phyloP scores from a whole-genome alignment of 1,284 basidiomycete species.

The Pseudozyma sp. region DNA sequence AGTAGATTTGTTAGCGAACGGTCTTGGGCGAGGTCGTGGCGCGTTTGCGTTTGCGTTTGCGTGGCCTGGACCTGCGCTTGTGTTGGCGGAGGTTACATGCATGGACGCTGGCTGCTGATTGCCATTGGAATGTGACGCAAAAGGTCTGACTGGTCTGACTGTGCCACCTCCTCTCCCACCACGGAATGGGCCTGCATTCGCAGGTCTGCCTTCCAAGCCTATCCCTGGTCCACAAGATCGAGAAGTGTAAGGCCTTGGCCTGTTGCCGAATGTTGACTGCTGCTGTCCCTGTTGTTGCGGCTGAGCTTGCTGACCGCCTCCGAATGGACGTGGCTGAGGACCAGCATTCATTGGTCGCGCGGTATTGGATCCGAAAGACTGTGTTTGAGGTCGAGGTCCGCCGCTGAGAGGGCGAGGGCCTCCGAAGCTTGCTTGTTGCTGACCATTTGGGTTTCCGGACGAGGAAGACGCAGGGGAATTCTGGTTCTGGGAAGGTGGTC shows the following conservation, averaged over 20 bases:
- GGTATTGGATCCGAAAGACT: constrained; percentile 15
- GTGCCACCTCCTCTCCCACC: constrained; percentile 34
- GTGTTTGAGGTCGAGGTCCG: constrained; percentile 16
- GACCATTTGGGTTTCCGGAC: neutral
- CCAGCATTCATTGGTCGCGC: constrained; percentile 16
- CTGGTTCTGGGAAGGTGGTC: constrained; percentile 12
- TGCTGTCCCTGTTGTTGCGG: constrained; percentile 10
- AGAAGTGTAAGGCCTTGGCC: constrained; percentile 35
- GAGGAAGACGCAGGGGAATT: constrained; percentile 15
- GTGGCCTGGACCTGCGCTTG: constrained; percentile 7
- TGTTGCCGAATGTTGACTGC: constrained; percentile 23
- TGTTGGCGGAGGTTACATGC: neutral
- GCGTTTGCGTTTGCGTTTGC: constrained; percentile 6
- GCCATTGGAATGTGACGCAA: constrained; percentile 8
- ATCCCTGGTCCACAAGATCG: constrained; percentile 19
- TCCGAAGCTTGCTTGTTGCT: constrained; percentile 25
- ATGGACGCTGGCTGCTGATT: constrained; percentile 4
- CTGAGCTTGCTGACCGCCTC: constrained; percentile 4
- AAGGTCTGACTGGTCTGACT: constrained; percentile 30
- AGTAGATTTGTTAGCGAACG: constrained; percentile 38
- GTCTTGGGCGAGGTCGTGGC: constrained; percentile 32
- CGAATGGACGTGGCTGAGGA: constrained; percentile 17
- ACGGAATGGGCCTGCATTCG: constrained; percentile 6
- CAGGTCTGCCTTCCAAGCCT: constrained; percentile 27
- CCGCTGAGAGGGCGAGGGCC: constrained; percentile 8